Evolutionary conservation across 441 rosid genomes (phyloP), one percentile per base, ranked within the genome.

Genomic region (Syzygium syzygioides): DNA sequence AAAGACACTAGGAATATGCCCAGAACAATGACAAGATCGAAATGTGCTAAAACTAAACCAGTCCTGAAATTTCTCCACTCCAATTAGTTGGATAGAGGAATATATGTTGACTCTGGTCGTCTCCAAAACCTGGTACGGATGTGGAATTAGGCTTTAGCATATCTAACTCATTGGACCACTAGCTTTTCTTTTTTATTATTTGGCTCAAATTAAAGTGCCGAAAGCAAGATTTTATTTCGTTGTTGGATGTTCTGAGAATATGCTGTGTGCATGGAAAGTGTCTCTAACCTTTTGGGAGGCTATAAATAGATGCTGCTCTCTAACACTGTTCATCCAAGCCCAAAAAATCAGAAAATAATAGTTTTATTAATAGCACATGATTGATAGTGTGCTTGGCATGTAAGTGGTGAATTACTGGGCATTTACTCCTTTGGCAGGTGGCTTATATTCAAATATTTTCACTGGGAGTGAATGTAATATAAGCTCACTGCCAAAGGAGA

Each of bases 401-500:
- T 59, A 26, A 59, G 64, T 26, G 64, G 64, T 25, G 30, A 59
- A 59, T 59, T 26, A 59, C 64, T 59, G 30, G 64, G 64, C 64
- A 59, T 59, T 59, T 59, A 25, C 64, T 59, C 15, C 64, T 59
- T 59, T 59, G 64, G 64, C 64, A 26, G 30, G 64, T 26, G 30
- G 17, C 20, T 19, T 80, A 48, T 80, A 34, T n/a, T 56, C 15
- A 25, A 26, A 59, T 26, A 28, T 59, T 26, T 59, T 25, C 14
- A 26, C 15, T 26, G 30, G 64, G 15, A 59, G 15, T 59, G 64
- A 59, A 26, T 59, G 30, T 59, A 56, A 19, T 62, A 26, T 41
- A 55, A 76, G 55, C 84, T 19, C 79, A 85, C 64, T 89, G 92
- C 92, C 92, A 86, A 88, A 90, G 91, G 91, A 89, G 92, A 92